phyloP scores from a whole-genome alignment of 495 filamentous ascomycete genomes.

The Xylaria scruposa region DNA sequence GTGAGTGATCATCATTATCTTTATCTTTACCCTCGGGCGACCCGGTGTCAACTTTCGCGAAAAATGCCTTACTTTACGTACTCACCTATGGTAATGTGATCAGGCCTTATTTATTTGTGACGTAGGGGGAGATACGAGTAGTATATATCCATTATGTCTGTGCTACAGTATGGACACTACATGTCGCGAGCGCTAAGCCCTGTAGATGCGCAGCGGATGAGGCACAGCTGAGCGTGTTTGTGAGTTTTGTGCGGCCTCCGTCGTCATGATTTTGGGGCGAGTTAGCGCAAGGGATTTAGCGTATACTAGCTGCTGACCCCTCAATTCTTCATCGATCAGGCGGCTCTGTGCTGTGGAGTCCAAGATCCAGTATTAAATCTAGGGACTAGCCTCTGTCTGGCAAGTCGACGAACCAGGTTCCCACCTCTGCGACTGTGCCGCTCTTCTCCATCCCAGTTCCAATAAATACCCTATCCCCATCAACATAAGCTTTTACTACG shows the following conservation, averaged over 20 bases:
- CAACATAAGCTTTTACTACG: neutral
- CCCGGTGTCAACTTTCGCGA: neutral
- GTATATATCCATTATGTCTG: neutral
- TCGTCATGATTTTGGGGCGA: neutral
- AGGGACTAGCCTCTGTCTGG: neutral
- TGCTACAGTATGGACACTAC: neutral
- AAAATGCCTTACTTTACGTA: neutral
- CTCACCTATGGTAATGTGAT: neutral
- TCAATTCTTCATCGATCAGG: neutral
- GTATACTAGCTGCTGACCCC: neutral
- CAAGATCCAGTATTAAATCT: neutral
- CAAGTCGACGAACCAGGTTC: neutral
- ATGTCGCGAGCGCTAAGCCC: constrained; percentile 8
- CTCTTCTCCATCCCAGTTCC: neutral
- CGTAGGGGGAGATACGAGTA: neutral
- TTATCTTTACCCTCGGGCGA: neutral
- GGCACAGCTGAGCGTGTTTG: neutral
- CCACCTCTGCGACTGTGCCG: neutral
- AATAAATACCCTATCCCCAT: constrained; percentile 17
- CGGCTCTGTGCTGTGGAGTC: neutral
- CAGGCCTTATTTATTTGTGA: neutral
- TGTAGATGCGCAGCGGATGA: neutral
- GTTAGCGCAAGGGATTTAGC: neutral
- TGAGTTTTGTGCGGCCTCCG: neutral
- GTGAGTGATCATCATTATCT: no score